phyloP scores from a whole-genome alignment of 129 eudicot genomes.

The Centaurea solstitialis region DNA sequence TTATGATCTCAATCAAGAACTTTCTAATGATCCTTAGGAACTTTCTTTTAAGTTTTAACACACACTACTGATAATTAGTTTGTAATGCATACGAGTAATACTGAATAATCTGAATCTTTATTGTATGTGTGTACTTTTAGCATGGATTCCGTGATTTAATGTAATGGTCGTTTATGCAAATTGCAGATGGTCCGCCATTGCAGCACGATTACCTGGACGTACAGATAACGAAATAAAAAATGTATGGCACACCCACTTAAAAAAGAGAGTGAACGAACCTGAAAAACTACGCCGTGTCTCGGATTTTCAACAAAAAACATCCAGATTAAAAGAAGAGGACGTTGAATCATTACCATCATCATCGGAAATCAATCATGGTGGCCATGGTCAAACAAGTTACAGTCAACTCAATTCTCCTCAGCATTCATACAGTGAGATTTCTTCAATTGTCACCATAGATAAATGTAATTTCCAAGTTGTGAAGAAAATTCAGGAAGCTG shows the following conservation, averaged over 20 bases:
- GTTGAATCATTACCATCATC: constrained; percentile 13
- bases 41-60: no score
- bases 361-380: constrained; percentile 8
- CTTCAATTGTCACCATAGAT: constrained; percentile 24
- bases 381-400: not conserved
- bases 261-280: constrained; percentile 41
- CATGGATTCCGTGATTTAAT: not conserved
- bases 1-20: not conserved
- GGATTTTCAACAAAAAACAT: not conserved
- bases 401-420: constrained; percentile 33
- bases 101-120: not conserved
- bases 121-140: not conserved
- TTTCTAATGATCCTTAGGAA: not conserved
- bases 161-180: not conserved
- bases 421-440: constrained; percentile 33
- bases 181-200: constrained; percentile 84
- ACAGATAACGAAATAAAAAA: constrained; percentile 90
- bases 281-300: constrained; percentile 4
- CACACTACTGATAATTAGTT: not conserved
- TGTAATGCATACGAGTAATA: not conserved
- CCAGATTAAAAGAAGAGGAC: constrained; percentile 7
- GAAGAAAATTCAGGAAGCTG: constrained; percentile 14
- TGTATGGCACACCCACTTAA: constrained; percentile 87
- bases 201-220: constrained; percentile 77
- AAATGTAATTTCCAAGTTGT: not conserved